These are phyloP conservation scores for Ophiocordyceps camponoti-saundersi DNA, from an alignment of 2,329 filamentous ascomycete species.

Conservation along the genomic window DNA sequence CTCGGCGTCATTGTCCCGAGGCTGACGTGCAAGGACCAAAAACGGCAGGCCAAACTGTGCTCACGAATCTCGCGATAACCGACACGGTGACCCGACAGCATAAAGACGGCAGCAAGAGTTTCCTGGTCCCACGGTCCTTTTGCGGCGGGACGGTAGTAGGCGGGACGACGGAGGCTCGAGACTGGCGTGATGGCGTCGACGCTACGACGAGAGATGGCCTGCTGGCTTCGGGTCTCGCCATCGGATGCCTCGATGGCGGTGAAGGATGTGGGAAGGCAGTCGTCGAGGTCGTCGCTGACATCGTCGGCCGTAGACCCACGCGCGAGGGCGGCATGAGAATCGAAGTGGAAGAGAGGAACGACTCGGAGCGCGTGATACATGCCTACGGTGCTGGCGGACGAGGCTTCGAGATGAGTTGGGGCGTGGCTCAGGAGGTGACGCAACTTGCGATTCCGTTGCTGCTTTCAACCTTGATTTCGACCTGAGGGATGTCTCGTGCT, in stretches of 20 bases:
- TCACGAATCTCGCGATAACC: constrained; percentile 19
- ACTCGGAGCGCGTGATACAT: constrained; percentile 20
- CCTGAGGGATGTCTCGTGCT: too few relatives aligned
- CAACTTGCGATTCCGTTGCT: constrained; percentile 4
- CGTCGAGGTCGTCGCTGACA: constrained; percentile 20
- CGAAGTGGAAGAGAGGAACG: constrained; percentile 24
- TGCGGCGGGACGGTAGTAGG: constrained; percentile 47
- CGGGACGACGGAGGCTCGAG: constrained; percentile 42
- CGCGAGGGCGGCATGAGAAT: constrained; percentile 31
- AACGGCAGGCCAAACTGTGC: constrained; percentile 13
- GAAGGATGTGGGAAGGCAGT: constrained; percentile 6
- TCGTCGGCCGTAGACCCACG: constrained; percentile 27
- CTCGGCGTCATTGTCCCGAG: background rate
- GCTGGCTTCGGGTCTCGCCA: constrained; percentile 17
- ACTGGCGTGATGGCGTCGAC: constrained; percentile 24
- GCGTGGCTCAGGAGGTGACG: constrained; percentile 32
- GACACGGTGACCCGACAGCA: constrained; percentile 41
- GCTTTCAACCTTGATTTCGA: background rate
- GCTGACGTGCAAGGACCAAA: too few relatives aligned
- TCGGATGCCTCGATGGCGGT: constrained; percentile 3
- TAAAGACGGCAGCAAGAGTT: constrained; percentile 43
- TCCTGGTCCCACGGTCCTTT: constrained; percentile 42
- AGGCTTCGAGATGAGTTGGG: constrained; percentile 42
- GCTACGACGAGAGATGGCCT: constrained; percentile 26
- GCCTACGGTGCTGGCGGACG: constrained; percentile 42